Evolutionary conservation across 176 grass and related monocot genomes (phyloP).

Genomic region (Sorghum bicolor): Sorghum_bicolor_NCBIv3 NC_012873.2:49258001-49258500

Average conservation of each 20-base stretch:
- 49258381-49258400: neutral
- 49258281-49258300: neutral
- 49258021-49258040: slow-evolving; percentile 14
- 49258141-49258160: neutral
- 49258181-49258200: neutral
- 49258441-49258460: slow-evolving; percentile 7
- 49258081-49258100: neutral
- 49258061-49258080: neutral
- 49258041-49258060: neutral
- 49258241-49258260: neutral
- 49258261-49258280: neutral
- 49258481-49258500: neutral
- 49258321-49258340: neutral
- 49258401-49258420: neutral
- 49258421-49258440: slow-evolving; percentile 17
- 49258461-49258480: slow-evolving; percentile 18
- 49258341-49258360: slow-evolving; percentile 11
- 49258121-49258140: neutral
- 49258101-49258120: neutral
- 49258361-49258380: slow-evolving; percentile 14
- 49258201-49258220: neutral
- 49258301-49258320: neutral
- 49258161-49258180: neutral
- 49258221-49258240: neutral
- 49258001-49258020: neutral